phyloP scores from a whole-genome alignment of 2,329 filamentous ascomycete genomes.

The Claviceps africana region DNA sequence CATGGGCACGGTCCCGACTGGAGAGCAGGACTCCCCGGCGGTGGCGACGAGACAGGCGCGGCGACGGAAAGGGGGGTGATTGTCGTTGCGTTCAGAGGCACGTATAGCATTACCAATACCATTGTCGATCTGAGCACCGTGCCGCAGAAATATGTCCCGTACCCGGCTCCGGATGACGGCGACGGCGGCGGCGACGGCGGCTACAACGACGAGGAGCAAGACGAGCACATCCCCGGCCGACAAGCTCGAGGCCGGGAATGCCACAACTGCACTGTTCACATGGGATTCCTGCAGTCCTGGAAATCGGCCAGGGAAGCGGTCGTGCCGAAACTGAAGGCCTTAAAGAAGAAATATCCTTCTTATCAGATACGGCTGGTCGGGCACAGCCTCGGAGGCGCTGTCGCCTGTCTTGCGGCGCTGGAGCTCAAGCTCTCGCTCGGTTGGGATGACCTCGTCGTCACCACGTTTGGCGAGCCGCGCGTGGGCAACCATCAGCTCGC shows the following conservation, averaged over 20 bases:
- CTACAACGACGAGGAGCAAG: conserved; percentile 10
- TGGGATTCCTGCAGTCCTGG: conserved; percentile 82
- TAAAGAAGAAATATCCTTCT: conserved; percentile 47
- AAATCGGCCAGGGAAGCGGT: conserved; percentile 55
- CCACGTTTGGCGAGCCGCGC: conserved; percentile 83
- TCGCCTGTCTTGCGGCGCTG: conserved; percentile 73
- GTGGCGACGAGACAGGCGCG: conserved; percentile 7
- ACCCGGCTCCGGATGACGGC: conserved; percentile 44
- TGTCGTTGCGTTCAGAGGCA: conserved; percentile 81
- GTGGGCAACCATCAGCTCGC: conserved; percentile 45
- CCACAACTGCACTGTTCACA: conserved; percentile 80
- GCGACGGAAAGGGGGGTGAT: conserved; percentile 31
- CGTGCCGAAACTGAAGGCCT: conserved; percentile 48
- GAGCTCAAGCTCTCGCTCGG: conserved; percentile 63
- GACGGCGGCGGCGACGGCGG: conserved; percentile 24
- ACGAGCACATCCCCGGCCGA: not conserved
- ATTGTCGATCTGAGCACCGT: conserved; percentile 80
- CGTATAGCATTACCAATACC: conserved; percentile 85
- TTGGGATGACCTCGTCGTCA: conserved; percentile 60
- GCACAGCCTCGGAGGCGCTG: conserved; percentile 83
- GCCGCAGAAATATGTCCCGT: conserved; percentile 82
- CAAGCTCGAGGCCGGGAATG: conserved; percentile 39
- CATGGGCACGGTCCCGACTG: conserved; percentile 26
- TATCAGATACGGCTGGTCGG: conserved; percentile 71
- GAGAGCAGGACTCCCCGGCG: conserved; percentile 5